A percentile compares a stretch with the other conserved stretches of the same genome.
phyloP scores from a whole-genome alignment of 257 asterid genomes.

The Solanum dulcamara region DNA sequence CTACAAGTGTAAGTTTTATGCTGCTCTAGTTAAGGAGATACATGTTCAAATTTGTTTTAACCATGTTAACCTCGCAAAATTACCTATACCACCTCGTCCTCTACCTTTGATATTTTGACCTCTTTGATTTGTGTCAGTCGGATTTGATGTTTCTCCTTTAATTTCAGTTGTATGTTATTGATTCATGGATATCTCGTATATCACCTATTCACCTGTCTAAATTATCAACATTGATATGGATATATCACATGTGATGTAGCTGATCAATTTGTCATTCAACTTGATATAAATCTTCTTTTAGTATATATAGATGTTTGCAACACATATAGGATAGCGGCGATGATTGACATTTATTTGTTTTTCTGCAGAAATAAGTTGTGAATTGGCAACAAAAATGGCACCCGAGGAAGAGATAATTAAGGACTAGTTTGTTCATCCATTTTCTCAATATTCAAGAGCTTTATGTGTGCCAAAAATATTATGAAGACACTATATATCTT shows the following conservation, averaged over 20 bases:
- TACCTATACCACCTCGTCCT: background rate
- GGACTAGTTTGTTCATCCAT: background rate
- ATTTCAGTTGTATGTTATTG: background rate
- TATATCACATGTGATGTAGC: too few species aligned
- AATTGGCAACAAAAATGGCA: background rate
- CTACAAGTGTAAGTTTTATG: background rate
- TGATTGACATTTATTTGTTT: background rate
- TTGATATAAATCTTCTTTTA: too few species aligned
- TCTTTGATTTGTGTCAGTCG: background rate
- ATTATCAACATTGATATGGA: too few species aligned
- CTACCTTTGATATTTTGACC: too few species aligned
- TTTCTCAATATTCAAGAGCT: background rate
- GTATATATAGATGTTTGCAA: too few species aligned
- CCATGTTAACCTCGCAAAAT: background rate
- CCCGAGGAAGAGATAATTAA: background rate
- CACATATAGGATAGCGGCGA: too few species aligned
- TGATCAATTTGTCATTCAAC: too few species aligned
- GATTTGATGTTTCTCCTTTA: background rate
- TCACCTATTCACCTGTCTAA: background rate
- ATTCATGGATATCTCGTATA: background rate
- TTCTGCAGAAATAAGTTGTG: background rate
- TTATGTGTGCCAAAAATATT: background rate
- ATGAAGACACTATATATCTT: too few species aligned
- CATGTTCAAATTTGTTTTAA: background rate
- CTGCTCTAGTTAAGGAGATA: background rate